These are phyloP conservation scores for Copromyces sp. DNA, from an alignment of 495 filamentous ascomycete species.

Conservation along the genomic window DNA sequence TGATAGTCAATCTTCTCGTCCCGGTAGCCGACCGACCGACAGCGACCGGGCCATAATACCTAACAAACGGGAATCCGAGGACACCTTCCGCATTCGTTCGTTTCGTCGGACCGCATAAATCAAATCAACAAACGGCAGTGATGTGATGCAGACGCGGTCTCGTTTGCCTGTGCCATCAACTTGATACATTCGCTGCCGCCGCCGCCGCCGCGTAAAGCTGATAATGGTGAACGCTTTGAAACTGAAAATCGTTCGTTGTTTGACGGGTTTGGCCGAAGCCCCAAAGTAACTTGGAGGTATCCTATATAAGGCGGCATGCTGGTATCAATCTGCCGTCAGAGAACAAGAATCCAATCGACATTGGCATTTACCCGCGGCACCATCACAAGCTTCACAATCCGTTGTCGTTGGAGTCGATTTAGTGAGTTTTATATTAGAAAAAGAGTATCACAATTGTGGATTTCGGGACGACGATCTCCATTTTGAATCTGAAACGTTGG, in stretches of 20 bases:
- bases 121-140: not conserved
- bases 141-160: not conserved
- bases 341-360: not conserved
- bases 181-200: not conserved
- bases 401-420: not conserved
- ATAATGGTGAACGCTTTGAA: not conserved
- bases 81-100: not conserved
- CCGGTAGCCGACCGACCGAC: not conserved
- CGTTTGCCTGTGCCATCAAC: not conserved
- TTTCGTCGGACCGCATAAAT: not conserved
- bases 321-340: not conserved
- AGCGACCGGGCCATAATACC: not conserved
- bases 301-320: too few species aligned
- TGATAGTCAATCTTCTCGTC: too few species aligned
- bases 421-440: not conserved
- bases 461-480: conserved; percentile 9
- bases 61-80: not conserved
- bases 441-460: not conserved
- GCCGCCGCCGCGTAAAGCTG: not conserved
- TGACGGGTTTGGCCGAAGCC: not conserved
- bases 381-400: not conserved
- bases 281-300: not conserved
- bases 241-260: not conserved
- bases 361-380: not conserved
- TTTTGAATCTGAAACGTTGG: conserved; percentile 16